A percentile compares a stretch with the other conserved stretches of the same genome.
phyloP scores from a whole-genome alignment of 2,329 filamentous ascomycete genomes.

The Scleromitrula shiraiana region DNA sequence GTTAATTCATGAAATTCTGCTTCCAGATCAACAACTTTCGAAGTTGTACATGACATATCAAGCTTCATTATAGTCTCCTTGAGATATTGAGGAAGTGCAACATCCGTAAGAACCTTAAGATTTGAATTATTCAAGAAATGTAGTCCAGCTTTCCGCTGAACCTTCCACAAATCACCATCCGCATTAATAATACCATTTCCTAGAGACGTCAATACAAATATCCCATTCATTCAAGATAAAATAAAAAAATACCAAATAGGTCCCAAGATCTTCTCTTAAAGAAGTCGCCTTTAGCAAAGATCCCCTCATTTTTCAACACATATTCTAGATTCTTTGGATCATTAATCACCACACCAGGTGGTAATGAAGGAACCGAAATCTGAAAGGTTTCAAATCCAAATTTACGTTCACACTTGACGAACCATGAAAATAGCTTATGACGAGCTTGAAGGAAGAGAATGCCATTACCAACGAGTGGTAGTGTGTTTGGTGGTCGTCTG shows the following conservation, averaged over 20 bases:
- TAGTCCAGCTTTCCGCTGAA: slow-evolving; percentile 54
- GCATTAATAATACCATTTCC: slow-evolving; percentile 59
- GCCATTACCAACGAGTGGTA: slow-evolving; percentile 52
- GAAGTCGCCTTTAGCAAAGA: slow-evolving; percentile 55
- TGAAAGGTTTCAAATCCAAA: slow-evolving; percentile 54
- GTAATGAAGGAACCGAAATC: slow-evolving; percentile 54
- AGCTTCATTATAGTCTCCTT: slow-evolving; percentile 36
- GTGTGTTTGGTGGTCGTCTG: slow-evolving; percentile 28
- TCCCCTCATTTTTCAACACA: slow-evolving; percentile 51
- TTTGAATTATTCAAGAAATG: slow-evolving; percentile 52
- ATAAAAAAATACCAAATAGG: slow-evolving; percentile 42
- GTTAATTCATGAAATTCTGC: slow-evolving; percentile 56
- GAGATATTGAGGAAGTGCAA: slow-evolving; percentile 48
- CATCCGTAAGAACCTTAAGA: slow-evolving; percentile 47
- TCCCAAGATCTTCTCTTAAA: slow-evolving; percentile 53
- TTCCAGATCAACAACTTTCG: slow-evolving; percentile 44
- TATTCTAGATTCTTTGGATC: slow-evolving; percentile 55
- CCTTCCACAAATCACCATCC: slow-evolving; percentile 54
- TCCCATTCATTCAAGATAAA: background rate
- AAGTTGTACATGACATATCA: slow-evolving; percentile 14
- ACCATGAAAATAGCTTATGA: slow-evolving; percentile 55
- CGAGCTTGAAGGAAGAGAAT: slow-evolving; percentile 52
- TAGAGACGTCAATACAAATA: slow-evolving; percentile 16
- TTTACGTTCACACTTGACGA: slow-evolving; percentile 46
- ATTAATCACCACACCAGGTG: slow-evolving; percentile 55